A percentile compares a stretch with the other conserved stretches of the same genome.
Conservation (phyloP, 2,329 filamentous ascomycete species). For the Monosporascus cannonballus region DNA sequence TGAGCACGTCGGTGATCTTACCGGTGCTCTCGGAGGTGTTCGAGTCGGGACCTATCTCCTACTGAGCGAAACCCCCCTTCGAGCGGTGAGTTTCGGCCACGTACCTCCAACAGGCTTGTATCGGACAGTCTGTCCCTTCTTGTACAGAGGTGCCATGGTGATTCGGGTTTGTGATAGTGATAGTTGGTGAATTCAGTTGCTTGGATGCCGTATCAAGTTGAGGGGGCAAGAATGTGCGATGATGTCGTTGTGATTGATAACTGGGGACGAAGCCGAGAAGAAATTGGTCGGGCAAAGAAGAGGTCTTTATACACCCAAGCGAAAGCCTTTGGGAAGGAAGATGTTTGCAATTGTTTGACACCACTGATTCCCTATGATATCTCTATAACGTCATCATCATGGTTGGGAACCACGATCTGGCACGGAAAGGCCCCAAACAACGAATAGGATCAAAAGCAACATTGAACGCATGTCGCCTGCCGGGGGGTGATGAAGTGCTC, state of each 20-base stretch:
- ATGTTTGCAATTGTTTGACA: too few species aligned
- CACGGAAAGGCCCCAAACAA: not conserved
- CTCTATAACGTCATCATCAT: not conserved
- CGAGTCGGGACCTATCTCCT: constrained; percentile 12
- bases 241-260: not conserved
- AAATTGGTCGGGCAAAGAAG: not conserved
- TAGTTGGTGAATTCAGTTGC: not conserved
- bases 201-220: too few species aligned
- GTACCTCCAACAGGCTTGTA: constrained; percentile 22
- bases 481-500: not conserved
- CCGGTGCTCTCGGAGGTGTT: constrained; percentile 21
- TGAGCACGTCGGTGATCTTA: constrained; percentile 17
- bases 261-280: not conserved
- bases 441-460: not conserved
- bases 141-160: constrained; percentile 18
- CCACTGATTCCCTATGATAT: not conserved
- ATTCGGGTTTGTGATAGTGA: not conserved
- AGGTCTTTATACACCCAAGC: not conserved
- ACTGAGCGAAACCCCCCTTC: not conserved
- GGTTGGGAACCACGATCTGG: not conserved
- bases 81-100: not conserved
- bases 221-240: not conserved
- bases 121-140: constrained; percentile 16
- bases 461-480: too few species aligned
- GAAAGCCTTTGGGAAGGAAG: not conserved